These are phyloP conservation scores for Trametes punicea DNA, from an alignment of 768 basidiomycete species.

Conservation along the genomic window DNA sequence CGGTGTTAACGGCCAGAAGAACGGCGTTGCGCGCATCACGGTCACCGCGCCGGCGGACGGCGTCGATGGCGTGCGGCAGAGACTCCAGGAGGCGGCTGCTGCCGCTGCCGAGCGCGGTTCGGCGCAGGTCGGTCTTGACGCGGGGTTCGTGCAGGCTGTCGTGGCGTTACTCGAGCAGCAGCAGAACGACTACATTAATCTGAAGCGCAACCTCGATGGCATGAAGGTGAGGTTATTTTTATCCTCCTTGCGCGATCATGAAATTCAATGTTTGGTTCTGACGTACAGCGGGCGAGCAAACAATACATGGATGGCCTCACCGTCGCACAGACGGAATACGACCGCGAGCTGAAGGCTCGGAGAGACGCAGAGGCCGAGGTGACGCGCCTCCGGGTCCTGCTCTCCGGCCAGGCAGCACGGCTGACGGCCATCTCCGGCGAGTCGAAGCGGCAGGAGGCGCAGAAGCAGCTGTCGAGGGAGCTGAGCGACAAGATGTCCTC, in stretches of 20 bases:
- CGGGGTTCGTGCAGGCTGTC: constrained; percentile 68
- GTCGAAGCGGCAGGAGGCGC: constrained; percentile 66
- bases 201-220: constrained; percentile 79
- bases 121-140: constrained; percentile 66
- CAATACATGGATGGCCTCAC: constrained; percentile 90
- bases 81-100: constrained; percentile 59
- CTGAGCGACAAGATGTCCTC: constrained; percentile 69
- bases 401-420: constrained; percentile 87
- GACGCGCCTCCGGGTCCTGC: constrained; percentile 73
- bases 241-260: neutral
- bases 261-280: neutral
- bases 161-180: constrained; percentile 62
- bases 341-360: constrained; percentile 82
- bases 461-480: constrained; percentile 77
- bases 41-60: constrained; percentile 46
- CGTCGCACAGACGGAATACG: constrained; percentile 93
- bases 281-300: constrained; percentile 75
- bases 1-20: constrained; percentile 1
- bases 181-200: constrained; percentile 53
- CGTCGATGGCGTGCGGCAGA: constrained; percentile 44
- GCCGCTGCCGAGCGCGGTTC: constrained; percentile 59
- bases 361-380: constrained; percentile 93
- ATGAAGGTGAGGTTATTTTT: constrained; percentile 65
- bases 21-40: constrained; percentile 36
- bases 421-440: constrained; percentile 85